phyloP scores from a whole-genome alignment of 768 basidiomycete species.

The Chalciporus piperatus region DNA sequence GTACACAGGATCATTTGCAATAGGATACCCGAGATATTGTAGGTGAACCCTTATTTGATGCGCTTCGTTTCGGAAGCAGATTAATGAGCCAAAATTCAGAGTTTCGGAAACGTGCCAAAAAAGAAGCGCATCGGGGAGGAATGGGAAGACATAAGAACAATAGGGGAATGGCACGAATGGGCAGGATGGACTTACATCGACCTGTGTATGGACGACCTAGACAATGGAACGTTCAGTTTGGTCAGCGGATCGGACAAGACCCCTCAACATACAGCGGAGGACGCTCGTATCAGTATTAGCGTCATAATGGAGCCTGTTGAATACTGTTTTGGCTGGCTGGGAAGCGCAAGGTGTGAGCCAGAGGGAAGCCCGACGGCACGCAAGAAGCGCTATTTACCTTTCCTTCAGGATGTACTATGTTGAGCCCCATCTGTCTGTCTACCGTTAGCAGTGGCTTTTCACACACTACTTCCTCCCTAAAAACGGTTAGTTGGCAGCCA shows the following conservation, averaged over 20 bases:
- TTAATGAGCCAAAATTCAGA: background rate
- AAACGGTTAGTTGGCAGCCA: background rate
- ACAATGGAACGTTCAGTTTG: conserved; percentile 3
- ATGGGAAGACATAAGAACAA: background rate
- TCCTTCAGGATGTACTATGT: conserved; percentile 93
- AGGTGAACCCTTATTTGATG: conserved; percentile 98
- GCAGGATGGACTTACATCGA: conserved; percentile 60
- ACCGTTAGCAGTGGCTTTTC: conserved; percentile 87
- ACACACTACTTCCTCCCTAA: conserved; percentile 76
- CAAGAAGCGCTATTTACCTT: conserved; percentile 52
- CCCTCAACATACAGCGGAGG: conserved; percentile 59
- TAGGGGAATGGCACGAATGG: background rate
- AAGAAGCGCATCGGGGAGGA: background rate
- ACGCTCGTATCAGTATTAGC: conserved; percentile 77
- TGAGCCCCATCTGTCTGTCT: conserved; percentile 95
- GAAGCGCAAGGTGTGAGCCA: background rate
- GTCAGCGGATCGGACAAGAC: background rate
- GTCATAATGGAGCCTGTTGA: conserved; percentile 82
- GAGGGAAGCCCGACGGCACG: background rate
- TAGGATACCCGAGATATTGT: conserved; percentile 89
- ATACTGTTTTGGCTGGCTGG: conserved; percentile 86
- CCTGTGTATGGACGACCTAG: conserved; percentile 87
- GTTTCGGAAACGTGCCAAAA: background rate
- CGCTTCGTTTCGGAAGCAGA: conserved; percentile 44
- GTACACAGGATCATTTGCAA: conserved; percentile 95